phyloP scores from a whole-genome alignment of 768 basidiomycete species.

The Termitomyces sp. region DNA sequence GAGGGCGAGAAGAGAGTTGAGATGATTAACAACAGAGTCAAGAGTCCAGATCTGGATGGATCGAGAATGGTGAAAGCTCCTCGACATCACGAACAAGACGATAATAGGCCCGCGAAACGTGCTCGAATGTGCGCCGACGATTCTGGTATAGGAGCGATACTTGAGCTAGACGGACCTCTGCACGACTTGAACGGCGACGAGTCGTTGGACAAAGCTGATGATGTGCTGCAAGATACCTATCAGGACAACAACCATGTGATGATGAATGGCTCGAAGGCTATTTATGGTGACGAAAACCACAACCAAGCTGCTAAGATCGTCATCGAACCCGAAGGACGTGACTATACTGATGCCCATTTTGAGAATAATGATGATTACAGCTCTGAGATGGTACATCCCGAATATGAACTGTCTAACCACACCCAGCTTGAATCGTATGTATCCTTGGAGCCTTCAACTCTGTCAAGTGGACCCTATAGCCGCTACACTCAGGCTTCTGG shows the following conservation, averaged over 20 bases:
- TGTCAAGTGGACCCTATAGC: background rate
- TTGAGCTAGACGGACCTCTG: conserved; percentile 1
- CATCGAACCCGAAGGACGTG: background rate
- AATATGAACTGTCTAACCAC: background rate
- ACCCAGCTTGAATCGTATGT: background rate
- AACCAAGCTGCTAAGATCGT: background rate
- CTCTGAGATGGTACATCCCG: background rate
- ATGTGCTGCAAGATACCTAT: background rate
- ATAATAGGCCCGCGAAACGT: conserved; percentile 12
- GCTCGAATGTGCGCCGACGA: conserved; percentile 15
- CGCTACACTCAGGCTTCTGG: background rate
- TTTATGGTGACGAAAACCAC: background rate
- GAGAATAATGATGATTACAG: background rate
- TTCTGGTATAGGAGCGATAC: conserved; percentile 19
- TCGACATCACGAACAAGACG: background rate
- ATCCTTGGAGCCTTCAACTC: background rate
- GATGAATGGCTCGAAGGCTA: background rate
- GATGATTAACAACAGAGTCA: background rate
- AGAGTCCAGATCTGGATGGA: background rate
- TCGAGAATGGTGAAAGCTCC: background rate
- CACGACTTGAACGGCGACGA: conserved; percentile 2
- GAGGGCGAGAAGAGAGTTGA: background rate
- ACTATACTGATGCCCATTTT: background rate
- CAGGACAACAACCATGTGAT: background rate
- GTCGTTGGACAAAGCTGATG: background rate